These are phyloP conservation scores for Ceratocystis diversiconidia DNA, from an alignment of 2,329 filamentous ascomycete species.

Conservation along the genomic window DNA sequence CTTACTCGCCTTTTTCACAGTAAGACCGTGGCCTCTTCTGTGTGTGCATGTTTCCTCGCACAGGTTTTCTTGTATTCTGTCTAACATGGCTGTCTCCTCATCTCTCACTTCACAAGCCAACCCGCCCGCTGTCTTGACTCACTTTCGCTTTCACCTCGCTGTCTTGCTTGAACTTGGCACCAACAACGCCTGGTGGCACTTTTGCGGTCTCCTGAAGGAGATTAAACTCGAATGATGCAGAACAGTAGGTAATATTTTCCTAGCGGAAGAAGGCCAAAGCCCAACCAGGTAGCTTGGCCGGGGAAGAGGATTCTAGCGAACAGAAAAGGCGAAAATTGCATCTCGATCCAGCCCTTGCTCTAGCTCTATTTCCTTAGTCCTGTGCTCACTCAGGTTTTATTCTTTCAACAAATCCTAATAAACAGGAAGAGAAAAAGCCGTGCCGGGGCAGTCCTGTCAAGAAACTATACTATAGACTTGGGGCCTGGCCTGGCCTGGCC, in stretches of 20 bases:
- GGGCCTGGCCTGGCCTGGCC: background rate
- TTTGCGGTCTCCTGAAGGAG: background rate
- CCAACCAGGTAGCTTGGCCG: background rate
- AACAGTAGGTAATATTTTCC: no score
- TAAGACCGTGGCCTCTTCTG: background rate
- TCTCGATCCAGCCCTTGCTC: conserved; percentile 6
- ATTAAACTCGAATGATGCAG: background rate
- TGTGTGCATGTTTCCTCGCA: background rate
- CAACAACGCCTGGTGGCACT: background rate
- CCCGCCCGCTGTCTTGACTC: no score
- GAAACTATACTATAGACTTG: background rate
- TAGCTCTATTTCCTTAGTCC: background rate
- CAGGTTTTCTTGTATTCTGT: background rate
- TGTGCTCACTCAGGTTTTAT: background rate
- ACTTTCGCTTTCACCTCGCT: background rate
- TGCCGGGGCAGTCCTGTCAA: background rate
- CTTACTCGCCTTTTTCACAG: background rate
- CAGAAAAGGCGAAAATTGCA: background rate
- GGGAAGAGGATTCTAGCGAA: background rate
- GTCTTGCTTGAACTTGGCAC: background rate
- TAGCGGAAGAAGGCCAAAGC: background rate
- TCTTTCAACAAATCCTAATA: no score
- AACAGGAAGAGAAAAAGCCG: no score
- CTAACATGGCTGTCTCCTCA: no score
- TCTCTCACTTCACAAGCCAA: no score